Base-by-base conservation (phyloP, 2,329 filamentous ascomycete species). In the Leptodontidium sp. region DNA sequence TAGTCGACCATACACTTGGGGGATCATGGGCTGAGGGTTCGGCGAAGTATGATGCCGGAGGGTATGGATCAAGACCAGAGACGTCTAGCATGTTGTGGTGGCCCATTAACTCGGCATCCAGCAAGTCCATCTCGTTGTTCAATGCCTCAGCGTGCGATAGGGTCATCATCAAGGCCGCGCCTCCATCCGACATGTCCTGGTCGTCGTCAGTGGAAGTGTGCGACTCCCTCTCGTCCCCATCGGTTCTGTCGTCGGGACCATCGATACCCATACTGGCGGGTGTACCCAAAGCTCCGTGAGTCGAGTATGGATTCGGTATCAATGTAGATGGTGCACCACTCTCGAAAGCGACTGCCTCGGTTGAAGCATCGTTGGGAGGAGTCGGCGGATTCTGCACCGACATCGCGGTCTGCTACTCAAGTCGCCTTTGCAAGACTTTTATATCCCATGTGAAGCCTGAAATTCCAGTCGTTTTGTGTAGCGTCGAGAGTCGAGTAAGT, bases 121-220 rank as follows among this genome's bases (percentile, higher is more conserved):
- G 38, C 62, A 71, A 49, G 65, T 76, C 72, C 69, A 77, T 53
- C 52, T 75, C 75, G 43, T 67, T 66, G 65, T 74, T 73, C 15
- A 73, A 52, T 12, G 65, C 53, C 52, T 71, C 69, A 26, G 71
- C 70, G 59, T 76, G 70, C 14, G 74, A 71, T 26, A 68, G 53
- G 26, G 71, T 71, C 67, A 72, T 69, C 17, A 63, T 71, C 61
- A 75, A 69, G 35, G 66, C 62, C 29, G 64, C 75, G 26, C 75
- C 76, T 55, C 73, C 75, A 50, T 77, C 76, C 14, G 74, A 75
- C 76, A 77, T 77, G 52, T 77, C 75, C 65, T 72, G 72, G 63
- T 77, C 75, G 58, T 75, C 75, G 52, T 77, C 74, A 43, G 57
- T 66, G 53, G 66, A 58, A n/a, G 69, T 61, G 9, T 59, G 62